These are phyloP conservation scores for Trypanosomatidae sp. DNA, from an alignment of 208 protist species.

Conservation along the genomic window DNA sequence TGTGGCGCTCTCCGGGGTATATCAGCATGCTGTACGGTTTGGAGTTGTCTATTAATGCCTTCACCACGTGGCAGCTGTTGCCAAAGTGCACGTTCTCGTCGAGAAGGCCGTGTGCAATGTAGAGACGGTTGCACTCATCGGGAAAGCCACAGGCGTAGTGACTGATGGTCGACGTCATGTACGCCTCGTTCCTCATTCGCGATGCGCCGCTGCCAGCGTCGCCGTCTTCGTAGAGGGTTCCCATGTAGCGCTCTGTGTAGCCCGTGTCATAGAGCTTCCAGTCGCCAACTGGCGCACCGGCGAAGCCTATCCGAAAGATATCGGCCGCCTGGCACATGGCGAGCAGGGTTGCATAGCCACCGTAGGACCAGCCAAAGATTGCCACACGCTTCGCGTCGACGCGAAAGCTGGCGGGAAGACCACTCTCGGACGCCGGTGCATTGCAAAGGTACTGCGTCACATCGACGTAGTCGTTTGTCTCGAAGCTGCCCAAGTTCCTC, in stretches of 20 bases:
- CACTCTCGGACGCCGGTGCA: slow-evolving; percentile 4
- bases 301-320: slow-evolving; percentile 81
- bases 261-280: slow-evolving; percentile 91
- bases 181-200: slow-evolving; percentile 40
- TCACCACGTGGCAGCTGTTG: slow-evolving; percentile 74
- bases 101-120: slow-evolving; percentile 91
- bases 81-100: slow-evolving; percentile 96
- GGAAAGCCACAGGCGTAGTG: slow-evolving; percentile 74
- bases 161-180: slow-evolving; percentile 59
- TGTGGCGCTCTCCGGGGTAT: slow-evolving; percentile 90
- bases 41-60: slow-evolving; percentile 64
- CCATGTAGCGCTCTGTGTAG: slow-evolving; percentile 92
- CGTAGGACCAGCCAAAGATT: slow-evolving; percentile 91
- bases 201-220: slow-evolving; percentile 1
- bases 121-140: slow-evolving; percentile 85
- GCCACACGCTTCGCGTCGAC: slow-evolving; percentile 73
- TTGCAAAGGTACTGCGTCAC: slow-evolving; percentile 50
- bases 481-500: slow-evolving; percentile 82
- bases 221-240: slow-evolving; percentile 43
- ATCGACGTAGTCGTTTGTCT: slow-evolving; percentile 84
- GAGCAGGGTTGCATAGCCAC: slow-evolving; percentile 86
- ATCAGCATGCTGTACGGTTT: slow-evolving; percentile 90
- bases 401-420: slow-evolving; percentile 36
- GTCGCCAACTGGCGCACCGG: slow-evolving; percentile 84
- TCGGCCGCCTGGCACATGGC: slow-evolving; percentile 81